Evolutionary conservation across 768 basidiomycete genomes (phyloP).

Genomic region (Russula lepida): DNA sequence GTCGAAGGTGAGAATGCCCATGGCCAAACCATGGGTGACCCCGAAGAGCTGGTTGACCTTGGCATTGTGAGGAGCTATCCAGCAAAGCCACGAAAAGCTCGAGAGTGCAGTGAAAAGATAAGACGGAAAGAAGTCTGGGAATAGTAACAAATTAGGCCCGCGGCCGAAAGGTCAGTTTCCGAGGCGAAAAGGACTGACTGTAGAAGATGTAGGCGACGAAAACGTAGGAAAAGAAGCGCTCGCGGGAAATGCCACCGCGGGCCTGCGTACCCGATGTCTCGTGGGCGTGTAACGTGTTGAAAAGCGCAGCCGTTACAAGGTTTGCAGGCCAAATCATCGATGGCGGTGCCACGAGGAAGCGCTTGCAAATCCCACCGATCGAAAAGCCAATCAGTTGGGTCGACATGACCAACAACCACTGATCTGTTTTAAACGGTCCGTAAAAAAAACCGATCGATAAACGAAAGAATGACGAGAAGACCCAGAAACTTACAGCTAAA

Average conservation of each 20-base stretch:
- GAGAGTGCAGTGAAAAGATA: constrained; percentile 25
- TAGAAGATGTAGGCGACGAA: constrained; percentile 32
- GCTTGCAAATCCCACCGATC: constrained; percentile 36
- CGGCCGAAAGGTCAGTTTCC: constrained; percentile 32
- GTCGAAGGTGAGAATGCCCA: constrained; percentile 74
- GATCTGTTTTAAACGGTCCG: constrained; percentile 18
- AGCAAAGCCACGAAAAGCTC: constrained; percentile 43
- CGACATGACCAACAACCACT: constrained; percentile 36
- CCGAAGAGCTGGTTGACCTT: constrained; percentile 73
- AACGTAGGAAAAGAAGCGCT: constrained; percentile 41
- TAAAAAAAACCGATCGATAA: neutral
- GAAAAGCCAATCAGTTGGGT: constrained; percentile 37
- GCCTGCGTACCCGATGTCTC: constrained; percentile 36
- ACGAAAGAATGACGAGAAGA: neutral
- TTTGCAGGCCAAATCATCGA: constrained; percentile 41
- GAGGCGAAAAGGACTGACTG: constrained; percentile 62
- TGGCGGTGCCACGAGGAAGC: constrained; percentile 38
- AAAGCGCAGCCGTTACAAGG: constrained; percentile 36
- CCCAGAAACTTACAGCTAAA: constrained; percentile 26
- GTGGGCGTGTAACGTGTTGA: constrained; percentile 36
- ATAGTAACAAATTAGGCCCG: neutral
- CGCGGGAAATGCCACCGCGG: constrained; percentile 42
- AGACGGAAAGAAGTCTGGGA: constrained; percentile 1
- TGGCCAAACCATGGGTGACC: constrained; percentile 35
- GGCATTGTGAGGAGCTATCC: constrained; percentile 66